These are phyloP conservation scores for Dictyophora rubrovolvata DNA, from an alignment of 768 basidiomycete species.

Conservation along the genomic window DNA sequence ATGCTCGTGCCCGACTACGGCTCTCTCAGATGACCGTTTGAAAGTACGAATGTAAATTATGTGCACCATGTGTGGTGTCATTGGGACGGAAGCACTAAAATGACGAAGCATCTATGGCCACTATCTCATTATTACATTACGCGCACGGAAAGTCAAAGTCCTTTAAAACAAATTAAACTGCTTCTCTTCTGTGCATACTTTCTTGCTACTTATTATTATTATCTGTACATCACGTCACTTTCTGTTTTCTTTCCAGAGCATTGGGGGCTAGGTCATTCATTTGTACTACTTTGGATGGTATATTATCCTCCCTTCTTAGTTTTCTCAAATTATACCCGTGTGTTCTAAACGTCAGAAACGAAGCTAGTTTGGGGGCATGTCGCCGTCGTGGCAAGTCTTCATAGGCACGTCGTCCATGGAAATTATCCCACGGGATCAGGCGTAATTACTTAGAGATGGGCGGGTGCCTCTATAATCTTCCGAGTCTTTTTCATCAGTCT, in stretches of 20 bases:
- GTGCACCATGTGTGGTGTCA: background rate
- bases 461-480: no score
- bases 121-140: background rate
- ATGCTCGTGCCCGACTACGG: slow-evolving; percentile 4
- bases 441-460: background rate
- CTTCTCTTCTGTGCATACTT: background rate
- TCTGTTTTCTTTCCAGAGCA: background rate
- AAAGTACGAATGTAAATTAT: background rate
- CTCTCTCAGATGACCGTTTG: background rate
- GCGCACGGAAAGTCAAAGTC: background rate
- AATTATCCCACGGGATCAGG: background rate
- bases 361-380: background rate
- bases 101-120: background rate
- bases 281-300: background rate
- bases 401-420: background rate
- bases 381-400: background rate
- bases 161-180: background rate
- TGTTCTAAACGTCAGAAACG: background rate
- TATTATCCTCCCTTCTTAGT: background rate
- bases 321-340: background rate
- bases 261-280: background rate
- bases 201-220: background rate
- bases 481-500: no score
- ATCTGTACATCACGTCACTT: background rate
- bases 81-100: background rate